Base-by-base conservation (phyloP, 371 early-diverging fungal genomes). In the Coemansia sp. region DNA sequence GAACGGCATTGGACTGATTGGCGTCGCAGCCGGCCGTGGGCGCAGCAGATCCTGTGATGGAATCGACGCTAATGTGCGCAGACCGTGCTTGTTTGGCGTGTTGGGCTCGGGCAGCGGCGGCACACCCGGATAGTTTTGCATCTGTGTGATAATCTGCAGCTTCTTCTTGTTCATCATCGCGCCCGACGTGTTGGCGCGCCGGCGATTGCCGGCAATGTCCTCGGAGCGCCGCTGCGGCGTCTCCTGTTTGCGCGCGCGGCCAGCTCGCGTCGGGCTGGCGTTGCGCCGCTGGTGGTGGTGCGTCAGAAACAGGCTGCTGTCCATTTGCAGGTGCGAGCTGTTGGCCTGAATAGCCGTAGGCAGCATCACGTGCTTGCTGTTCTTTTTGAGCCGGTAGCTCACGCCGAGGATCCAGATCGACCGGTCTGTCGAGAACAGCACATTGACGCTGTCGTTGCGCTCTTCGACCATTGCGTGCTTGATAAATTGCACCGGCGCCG, bases 401-500 rank as follows among this genome's bases (percentile, higher is more conserved):
- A 67, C 71, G 38, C 78, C 78, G 14, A 67, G 55, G 6, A 77
- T 62, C 77, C 68, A 68, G 38, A 78, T 75, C 9, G 78, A 68
- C 57, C 68, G 61, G 18, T 66, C 67, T 3, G 66, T 68, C 37
- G 72, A 58, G 32, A 66, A 78, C 57, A 67, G 66, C 43, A 67
- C 72, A 31, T 68, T 67, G 54, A 78, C 69, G 46, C 62, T 67
- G 55, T 77, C 66, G 43, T 63, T 64, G 38, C 69, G 63, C 61
- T 78, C 77, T 40, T 67, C 69, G 11, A 74, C 63, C 57, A 72
- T 67, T 5, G 72, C 72, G 10, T 66, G 69, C 52, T 75, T 78
- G 47, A 78, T 70, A 39, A 68, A 78, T 54, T 78, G 78, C 14
- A 78, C 72, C 1, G 78, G 75, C 49, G 76, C 66, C 0, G 78